A percentile compares a stretch with the other conserved stretches of the same genome.
These are phyloP conservation scores for Rhypophila decipiens DNA, from an alignment of 495 filamentous ascomycete species.

Conservation along the genomic window DNA sequence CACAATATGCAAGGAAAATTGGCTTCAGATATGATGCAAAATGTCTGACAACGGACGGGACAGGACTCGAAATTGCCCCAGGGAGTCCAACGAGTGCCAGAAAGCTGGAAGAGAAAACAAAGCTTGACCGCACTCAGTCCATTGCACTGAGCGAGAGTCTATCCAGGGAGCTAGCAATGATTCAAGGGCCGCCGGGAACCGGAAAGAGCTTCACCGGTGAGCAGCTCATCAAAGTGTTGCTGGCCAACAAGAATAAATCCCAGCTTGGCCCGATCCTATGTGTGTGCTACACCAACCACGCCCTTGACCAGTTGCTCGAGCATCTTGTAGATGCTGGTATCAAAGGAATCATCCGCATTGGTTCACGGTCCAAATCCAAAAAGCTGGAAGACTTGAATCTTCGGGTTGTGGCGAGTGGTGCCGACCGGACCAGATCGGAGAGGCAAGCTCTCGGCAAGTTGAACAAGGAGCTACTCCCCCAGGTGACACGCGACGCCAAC, in stretches of 20 bases:
- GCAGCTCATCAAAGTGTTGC: conserved; percentile 51
- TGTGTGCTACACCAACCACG: conserved; percentile 66
- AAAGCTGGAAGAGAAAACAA: neutral
- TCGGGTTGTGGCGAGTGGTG: conserved; percentile 21
- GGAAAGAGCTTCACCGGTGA: conserved; percentile 64
- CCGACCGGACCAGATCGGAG: conserved; percentile 20
- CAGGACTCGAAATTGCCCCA: neutral
- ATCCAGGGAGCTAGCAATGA: conserved; percentile 50
- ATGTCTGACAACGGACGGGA: neutral
- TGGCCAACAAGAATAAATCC: conserved; percentile 47
- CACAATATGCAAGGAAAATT: neutral
- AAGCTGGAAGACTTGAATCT: conserved; percentile 44
- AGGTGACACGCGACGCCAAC: no score
- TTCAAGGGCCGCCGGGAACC: conserved; percentile 79
- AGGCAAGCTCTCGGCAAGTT: conserved; percentile 25
- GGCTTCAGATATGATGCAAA: neutral
- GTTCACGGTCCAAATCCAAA: conserved; percentile 58
- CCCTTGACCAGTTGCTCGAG: conserved; percentile 66
- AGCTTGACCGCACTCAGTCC: conserved; percentile 50
- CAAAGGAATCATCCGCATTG: conserved; percentile 62
- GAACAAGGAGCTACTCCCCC: neutral
- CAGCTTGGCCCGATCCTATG: conserved; percentile 57
- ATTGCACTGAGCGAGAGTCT: conserved; percentile 51
- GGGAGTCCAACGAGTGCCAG: neutral
- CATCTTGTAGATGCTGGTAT: conserved; percentile 51